These are phyloP conservation scores for Aspergillus novoparasiticus DNA, from an alignment of 2,329 filamentous ascomycete genomes.

Conservation along the genomic window DNA sequence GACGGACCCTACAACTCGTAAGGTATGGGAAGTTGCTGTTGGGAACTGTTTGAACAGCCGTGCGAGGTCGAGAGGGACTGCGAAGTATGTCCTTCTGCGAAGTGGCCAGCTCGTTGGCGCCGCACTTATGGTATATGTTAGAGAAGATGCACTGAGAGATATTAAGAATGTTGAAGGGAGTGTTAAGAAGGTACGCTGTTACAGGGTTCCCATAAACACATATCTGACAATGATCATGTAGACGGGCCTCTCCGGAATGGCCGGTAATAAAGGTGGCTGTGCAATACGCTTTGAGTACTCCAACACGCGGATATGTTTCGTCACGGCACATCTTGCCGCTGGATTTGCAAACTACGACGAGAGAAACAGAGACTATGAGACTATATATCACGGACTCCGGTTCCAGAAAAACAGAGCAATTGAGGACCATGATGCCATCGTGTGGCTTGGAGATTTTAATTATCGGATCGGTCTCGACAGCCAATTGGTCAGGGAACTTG, in stretches of 20 bases:
- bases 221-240: constrained; percentile 13
- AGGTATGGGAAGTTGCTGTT: constrained; percentile 84
- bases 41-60: constrained; percentile 74
- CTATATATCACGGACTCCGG: constrained; percentile 80
- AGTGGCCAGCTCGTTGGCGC: constrained; percentile 95
- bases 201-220: constrained; percentile 3
- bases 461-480: constrained; percentile 87
- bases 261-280: constrained; percentile 96
- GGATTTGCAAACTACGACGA: constrained; percentile 98
- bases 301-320: constrained; percentile 89
- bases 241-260: constrained; percentile 92
- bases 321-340: constrained; percentile 93
- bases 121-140: constrained; percentile 88
- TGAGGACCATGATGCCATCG: constrained; percentile 85
- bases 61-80: constrained; percentile 64
- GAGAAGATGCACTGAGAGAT: constrained; percentile 70
- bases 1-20: constrained; percentile 83
- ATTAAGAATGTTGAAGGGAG: constrained; percentile 98
- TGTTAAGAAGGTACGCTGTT: constrained; percentile 73
- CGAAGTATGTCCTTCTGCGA: constrained; percentile 84
- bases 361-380: constrained; percentile 87
- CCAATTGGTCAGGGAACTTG: constrained; percentile 74
- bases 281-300: constrained; percentile 95
- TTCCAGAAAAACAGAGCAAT: constrained; percentile 92
- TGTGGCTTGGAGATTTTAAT: constrained; percentile 98